Evolutionary conservation across 2,329 filamentous ascomycete genomes (phyloP).

Genomic region (Alternaria rosae): DNA sequence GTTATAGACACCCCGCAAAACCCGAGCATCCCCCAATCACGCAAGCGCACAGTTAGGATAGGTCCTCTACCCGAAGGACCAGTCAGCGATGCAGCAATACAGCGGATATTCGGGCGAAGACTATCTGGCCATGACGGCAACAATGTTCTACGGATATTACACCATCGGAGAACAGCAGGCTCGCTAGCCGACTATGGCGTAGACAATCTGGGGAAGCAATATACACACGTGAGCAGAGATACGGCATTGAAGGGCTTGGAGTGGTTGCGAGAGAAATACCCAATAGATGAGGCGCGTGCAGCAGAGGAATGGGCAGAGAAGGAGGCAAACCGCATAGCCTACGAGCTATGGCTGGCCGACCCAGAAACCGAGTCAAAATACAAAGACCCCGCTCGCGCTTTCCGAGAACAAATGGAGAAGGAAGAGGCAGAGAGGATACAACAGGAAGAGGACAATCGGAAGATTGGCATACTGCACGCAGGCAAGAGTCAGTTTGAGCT

Average conservation of each 20-base stretch:
- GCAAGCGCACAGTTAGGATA: slow-evolving; percentile 43
- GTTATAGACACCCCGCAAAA: slow-evolving; percentile 35
- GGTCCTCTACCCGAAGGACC: slow-evolving; percentile 40
- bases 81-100: slow-evolving; percentile 34
- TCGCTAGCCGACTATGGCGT: slow-evolving; percentile 52
- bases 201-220: slow-evolving; percentile 41
- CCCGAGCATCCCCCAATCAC: slow-evolving; percentile 28
- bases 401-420: slow-evolving; percentile 44
- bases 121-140: slow-evolving; percentile 44
- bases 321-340: slow-evolving; percentile 49
- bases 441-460: slow-evolving; percentile 31
- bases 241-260: slow-evolving; percentile 42
- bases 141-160: slow-evolving; percentile 48
- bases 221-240: slow-evolving; percentile 34
- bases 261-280: slow-evolving; percentile 46
- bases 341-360: slow-evolving; percentile 48
- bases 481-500: slow-evolving; percentile 46
- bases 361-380: slow-evolving; percentile 50
- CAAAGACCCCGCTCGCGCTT: slow-evolving; percentile 47
- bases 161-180: slow-evolving; percentile 50
- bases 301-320: slow-evolving; percentile 51
- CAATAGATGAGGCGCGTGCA: slow-evolving; percentile 51
- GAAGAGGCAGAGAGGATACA: slow-evolving; percentile 35
- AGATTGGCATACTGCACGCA: slow-evolving; percentile 45
- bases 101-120: slow-evolving; percentile 41